Conservation (phyloP, 2,329 filamentous ascomycete genomes). For the Diplodia sapinea region DNA sequence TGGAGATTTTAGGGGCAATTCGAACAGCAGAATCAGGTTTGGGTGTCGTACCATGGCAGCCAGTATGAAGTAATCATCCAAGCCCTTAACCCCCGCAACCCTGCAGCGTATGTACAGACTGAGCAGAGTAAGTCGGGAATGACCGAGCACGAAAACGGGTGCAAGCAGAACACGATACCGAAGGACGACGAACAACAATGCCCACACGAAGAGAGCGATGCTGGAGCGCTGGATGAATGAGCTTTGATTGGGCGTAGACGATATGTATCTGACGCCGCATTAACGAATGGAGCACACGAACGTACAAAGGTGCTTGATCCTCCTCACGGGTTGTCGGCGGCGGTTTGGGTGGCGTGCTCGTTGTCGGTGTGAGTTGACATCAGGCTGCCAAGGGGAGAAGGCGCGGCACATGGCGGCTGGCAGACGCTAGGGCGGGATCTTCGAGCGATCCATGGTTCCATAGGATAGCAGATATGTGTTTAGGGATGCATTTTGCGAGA, state of each 20-base stretch:
- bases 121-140: neutral
- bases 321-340: neutral
- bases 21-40: neutral
- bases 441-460: neutral
- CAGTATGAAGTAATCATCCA: slow-evolving; percentile 12
- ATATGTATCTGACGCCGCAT: neutral
- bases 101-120: slow-evolving; percentile 6
- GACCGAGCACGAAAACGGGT: too few species aligned
- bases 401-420: neutral
- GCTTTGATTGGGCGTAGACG: neutral
- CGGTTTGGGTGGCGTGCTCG: neutral
- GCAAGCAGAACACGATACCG: neutral
- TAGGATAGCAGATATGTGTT: neutral
- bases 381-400: neutral
- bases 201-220: slow-evolving; percentile 1
- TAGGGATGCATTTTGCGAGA: neutral
- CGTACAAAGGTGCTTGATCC: neutral
- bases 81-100: neutral
- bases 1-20: neutral
- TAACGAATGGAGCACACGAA: neutral
- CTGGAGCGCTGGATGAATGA: neutral
- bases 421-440: neutral
- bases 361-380: neutral
- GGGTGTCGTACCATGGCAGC: neutral
- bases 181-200: slow-evolving; percentile 4